Evolutionary conservation across 164 flowering plant species (phyloP), one percentile per base, ranked within the genome.

Genomic region (Pachysandra terminalis): DNA sequence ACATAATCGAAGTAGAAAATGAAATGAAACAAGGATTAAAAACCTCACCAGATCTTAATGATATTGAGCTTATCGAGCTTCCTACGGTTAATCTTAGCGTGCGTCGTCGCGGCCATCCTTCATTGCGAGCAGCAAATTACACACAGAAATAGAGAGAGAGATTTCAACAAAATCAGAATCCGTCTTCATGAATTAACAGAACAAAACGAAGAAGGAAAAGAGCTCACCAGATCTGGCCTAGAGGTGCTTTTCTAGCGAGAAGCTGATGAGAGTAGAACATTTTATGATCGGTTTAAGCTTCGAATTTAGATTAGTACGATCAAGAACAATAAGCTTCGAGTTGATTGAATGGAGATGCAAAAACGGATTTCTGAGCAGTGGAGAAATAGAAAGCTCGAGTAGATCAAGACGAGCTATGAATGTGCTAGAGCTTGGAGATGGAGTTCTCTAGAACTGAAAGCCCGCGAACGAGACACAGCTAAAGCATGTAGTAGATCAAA

Each of bases 221-320:
- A n/a, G n/a, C n/a, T 40, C 49, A 90, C 97, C 99, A 96, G 61
- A 92, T 92, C 75, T 93, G 98, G 28, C 99, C 98, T 0, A 90
- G 84, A 15, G 97, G 88, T 35, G 93, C 94, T 77, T 96, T 95
- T 54, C 98, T 86, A 57, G 98, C 96, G 0, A 95, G 88, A 6
- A 96, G 87, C 79, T 96, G 97, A 66, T 88, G 96, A 13, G 97
- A 96, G 91, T 87, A 95, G 73, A 95, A 95, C 99, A 95, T 92
- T 37, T 74, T 59, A 19, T 14, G n/a, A 45, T 25, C 7, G 19
- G 19, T 48, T 32, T 19, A 24, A 9, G 10, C 52, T 61, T n/a
- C 64, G 37, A 27, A 15, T 19, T 9, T 26, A 27, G 7, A 27
- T 16, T 1, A 5, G 15, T 3, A 16, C 0, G 15, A 27, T 4